A percentile compares a stretch with the other conserved stretches of the same genome.
These are phyloP conservation scores for Mycena galopus DNA, from an alignment of 768 basidiomycete species.

Conservation along the genomic window DNA sequence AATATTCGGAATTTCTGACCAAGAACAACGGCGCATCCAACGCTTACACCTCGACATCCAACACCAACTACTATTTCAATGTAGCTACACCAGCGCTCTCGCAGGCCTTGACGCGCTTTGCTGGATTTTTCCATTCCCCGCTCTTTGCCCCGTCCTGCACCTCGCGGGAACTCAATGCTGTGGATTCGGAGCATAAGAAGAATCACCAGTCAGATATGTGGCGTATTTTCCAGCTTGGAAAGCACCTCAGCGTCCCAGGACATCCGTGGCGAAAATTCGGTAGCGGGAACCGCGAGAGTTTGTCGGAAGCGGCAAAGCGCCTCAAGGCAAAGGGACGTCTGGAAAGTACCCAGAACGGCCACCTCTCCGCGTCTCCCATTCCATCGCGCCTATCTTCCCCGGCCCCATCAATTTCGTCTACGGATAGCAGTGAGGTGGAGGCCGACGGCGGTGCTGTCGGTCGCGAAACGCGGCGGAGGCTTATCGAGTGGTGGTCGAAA, in stretches of 20 bases:
- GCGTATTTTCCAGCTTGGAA: conserved; percentile 96
- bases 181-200: conserved; percentile 97
- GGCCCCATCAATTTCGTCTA: conserved; percentile 66
- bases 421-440: conserved; percentile 70
- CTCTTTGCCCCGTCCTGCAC: conserved; percentile 90
- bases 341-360: conserved; percentile 46
- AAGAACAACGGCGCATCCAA: conserved; percentile 91
- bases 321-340: conserved; percentile 65
- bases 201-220: conserved; percentile 92
- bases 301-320: conserved; percentile 72
- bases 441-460: conserved; percentile 85
- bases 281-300: conserved; percentile 83
- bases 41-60: conserved; percentile 91
- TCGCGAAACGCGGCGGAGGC: conserved; percentile 80
- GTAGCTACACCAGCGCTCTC: conserved; percentile 73
- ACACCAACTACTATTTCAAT: conserved; percentile 91
- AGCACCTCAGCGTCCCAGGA: conserved; percentile 81
- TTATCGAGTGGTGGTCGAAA: conserved; percentile 87
- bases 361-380: conserved; percentile 57
- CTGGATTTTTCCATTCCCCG: conserved; percentile 94
- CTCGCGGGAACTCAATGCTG: conserved; percentile 91
- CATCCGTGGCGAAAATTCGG: conserved; percentile 96
- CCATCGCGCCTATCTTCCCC: conserved; percentile 72
- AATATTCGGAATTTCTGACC: conserved; percentile 89
- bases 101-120: conserved; percentile 81